Base-by-base conservation (phyloP, 257 asterid species). In the Leonotis leonurus region DNA sequence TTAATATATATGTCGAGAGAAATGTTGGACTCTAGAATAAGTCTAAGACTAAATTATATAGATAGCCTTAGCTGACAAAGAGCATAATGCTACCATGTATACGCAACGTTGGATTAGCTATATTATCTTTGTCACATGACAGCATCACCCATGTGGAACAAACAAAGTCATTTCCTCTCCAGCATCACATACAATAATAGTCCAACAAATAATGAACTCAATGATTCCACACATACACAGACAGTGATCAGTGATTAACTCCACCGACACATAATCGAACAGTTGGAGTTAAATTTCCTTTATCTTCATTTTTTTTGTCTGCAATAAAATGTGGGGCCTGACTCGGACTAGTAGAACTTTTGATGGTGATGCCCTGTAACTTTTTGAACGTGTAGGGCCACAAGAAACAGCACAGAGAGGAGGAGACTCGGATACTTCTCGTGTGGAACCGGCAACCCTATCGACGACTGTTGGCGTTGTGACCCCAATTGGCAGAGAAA, bases 391-490 rank as follows among this genome's bases (percentile, higher is more conserved):
- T 27, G 20, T 71, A 89, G 97, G 94, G 85, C 81, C 41, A 84
- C 81, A 11, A 81, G 75, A 37, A 89, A 86, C 78, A 81, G 88
- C 73, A 84, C 90, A 0, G 85, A 86, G 60, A 84, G 96, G 77
- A 68, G 96, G 60, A 78, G 71, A 37, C 88, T 88, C 1, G 96
- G 96, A 6, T 88, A n/a, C 67, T 82, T 88, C 82, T 88, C 96
- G 3, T 89, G 96, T 71, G 88, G 83, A 41, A 89, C 97, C 3
- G 97, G 97, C 6, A 89, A 89, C 75, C 97, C 97, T 0, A 86
- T 86, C 8, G 97, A 89, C 44, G 97, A 89, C 65, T 89, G 97
- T 75, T 89, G 97, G 97, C 86, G 95, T 3, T 86, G 95, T 65
- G 94, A 86, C 29, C 56, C 60, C 26, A 79, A 86, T 18, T 89